Conservation (phyloP, 306 rosid species). For the Medicago arabica region DNA sequence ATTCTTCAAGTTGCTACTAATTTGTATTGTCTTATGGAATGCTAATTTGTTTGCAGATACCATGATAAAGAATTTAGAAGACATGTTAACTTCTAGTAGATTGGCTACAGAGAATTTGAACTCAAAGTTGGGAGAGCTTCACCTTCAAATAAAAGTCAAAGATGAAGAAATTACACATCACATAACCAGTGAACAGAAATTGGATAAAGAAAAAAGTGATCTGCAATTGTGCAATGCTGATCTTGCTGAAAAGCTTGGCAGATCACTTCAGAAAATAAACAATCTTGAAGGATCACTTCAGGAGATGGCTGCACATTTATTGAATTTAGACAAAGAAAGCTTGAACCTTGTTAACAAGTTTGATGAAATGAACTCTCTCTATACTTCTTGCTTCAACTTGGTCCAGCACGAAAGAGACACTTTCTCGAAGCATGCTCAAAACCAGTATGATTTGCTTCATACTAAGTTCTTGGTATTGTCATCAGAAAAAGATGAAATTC, state of each 20-base stretch:
- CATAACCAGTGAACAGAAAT: conserved; percentile 50
- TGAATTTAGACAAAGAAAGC: conserved; percentile 69
- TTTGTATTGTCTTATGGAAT: conserved; percentile 33
- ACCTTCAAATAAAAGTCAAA: conserved; percentile 61
- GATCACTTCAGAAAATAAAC: conserved; percentile 64
- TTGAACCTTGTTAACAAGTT: conserved; percentile 65
- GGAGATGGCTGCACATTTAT: conserved; percentile 56
- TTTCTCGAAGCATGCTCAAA: conserved; percentile 62
- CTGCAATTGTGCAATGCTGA: conserved; percentile 58
- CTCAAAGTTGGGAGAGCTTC: conserved; percentile 64
- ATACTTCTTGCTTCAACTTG: conserved; percentile 69
- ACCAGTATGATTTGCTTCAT: conserved; percentile 62
- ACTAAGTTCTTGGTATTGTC: conserved; percentile 52
- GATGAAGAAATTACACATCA: conserved; percentile 65
- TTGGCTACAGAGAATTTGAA: conserved; percentile 66
- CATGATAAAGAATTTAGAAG: conserved; percentile 68
- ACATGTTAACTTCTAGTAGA: conserved; percentile 59
- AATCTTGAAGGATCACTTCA: conserved; percentile 63
- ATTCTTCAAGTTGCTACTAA: conserved; percentile 27
- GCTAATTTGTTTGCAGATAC: conserved; percentile 61
- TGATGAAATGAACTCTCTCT: conserved; percentile 66
- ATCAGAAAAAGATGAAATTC: conserved; percentile 63
- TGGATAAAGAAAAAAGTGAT: conserved; percentile 67
- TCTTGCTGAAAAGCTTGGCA: conserved; percentile 59
- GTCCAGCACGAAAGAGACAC: conserved; percentile 68